Conservation (phyloP, 2,329 filamentous ascomycete genomes). For the Pseudogymnoascus sp. region DNA sequence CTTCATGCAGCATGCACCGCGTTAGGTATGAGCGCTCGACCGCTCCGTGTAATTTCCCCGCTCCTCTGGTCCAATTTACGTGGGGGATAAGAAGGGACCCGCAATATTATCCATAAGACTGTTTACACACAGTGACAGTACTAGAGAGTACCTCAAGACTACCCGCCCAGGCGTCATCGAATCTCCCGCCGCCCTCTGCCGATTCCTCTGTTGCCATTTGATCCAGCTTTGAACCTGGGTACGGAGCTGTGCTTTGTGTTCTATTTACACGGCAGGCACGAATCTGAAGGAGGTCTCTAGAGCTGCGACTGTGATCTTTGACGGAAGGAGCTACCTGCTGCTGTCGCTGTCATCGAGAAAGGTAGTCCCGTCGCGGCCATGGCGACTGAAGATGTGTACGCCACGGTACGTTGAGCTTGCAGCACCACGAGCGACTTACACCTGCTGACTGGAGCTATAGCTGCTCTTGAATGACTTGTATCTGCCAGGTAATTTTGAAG, state of each 20-base stretch:
- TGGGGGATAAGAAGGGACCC: constrained; percentile 2
- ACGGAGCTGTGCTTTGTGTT: constrained; percentile 1
- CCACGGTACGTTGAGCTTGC: constrained; percentile 42
- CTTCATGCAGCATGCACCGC: not conserved
- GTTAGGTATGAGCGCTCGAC: not conserved
- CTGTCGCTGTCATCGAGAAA: not conserved
- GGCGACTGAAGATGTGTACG: constrained; percentile 54
- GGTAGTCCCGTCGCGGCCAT: constrained; percentile 25
- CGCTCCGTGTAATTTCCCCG: constrained; percentile 7
- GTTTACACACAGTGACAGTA: not conserved
- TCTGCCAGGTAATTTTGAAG: constrained; percentile 63
- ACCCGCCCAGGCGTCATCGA: constrained; percentile 7
- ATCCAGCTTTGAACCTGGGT: not conserved
- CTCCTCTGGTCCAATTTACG: not conserved
- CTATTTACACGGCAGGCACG: constrained; percentile 6
- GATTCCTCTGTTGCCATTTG: not conserved
- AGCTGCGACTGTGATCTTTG: constrained; percentile 5
- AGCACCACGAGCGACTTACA: constrained; percentile 11
- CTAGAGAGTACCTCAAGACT: not conserved
- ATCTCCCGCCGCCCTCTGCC: not conserved
- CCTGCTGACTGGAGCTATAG: constrained; percentile 39
- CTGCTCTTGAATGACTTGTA: constrained; percentile 89
- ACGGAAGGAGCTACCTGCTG: not conserved
- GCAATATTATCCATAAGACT: constrained; percentile 6
- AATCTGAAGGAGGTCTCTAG: not conserved